Evolutionary conservation across 306 rosid species (phyloP).

Genomic region (Trifolium dubium): DNA sequence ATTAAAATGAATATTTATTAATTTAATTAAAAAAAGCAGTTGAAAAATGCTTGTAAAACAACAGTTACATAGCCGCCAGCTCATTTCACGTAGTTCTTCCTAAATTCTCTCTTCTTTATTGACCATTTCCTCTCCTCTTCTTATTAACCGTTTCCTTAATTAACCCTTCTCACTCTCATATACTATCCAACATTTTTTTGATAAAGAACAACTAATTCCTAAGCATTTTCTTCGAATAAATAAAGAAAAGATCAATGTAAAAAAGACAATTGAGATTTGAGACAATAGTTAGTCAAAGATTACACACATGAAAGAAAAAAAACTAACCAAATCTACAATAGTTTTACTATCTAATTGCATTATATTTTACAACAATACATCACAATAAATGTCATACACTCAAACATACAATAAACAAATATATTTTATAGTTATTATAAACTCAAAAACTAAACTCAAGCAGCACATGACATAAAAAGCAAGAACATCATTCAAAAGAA

Average conservation of each 20-base stretch:
- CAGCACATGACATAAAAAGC: neutral
- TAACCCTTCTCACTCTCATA: neutral
- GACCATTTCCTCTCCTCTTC: constrained; percentile 32
- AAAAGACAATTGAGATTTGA: neutral
- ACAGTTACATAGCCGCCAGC: neutral
- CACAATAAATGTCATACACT: neutral
- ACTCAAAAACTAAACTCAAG: neutral
- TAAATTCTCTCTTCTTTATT: neutral
- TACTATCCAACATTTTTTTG: neutral
- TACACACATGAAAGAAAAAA: no score
- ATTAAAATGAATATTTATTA: neutral
- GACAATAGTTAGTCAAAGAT: neutral
- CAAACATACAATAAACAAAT: neutral
- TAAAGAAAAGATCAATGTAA: neutral
- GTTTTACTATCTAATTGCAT: neutral
- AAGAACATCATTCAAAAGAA: no score
- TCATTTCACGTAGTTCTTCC: neutral
- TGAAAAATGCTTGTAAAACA: neutral
- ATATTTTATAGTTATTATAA: no score
- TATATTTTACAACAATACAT: neutral
- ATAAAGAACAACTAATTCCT: neutral
- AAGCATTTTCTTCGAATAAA: no score
- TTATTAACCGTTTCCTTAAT: constrained; percentile 40
- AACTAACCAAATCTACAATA: neutral
- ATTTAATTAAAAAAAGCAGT: neutral